Percentiles rank a stretch among this genome's conserved stretches.
Conservation (phyloP, 345 rosid species). For the Citrus inodora region DNA sequence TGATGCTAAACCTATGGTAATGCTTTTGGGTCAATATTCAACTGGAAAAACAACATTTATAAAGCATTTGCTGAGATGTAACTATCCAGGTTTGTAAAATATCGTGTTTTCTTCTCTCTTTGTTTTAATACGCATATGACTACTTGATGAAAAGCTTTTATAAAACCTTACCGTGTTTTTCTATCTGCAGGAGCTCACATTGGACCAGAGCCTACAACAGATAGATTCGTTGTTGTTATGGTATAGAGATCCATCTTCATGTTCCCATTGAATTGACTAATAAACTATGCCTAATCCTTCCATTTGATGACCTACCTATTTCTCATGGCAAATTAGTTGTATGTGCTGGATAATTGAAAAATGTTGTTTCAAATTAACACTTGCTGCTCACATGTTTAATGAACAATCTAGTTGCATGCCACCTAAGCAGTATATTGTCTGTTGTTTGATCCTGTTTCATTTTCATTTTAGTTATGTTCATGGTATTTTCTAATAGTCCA, state of each 20-base stretch:
- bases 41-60: constrained; percentile 96
- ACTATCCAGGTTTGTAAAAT: constrained; percentile 66
- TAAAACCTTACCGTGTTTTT: constrained; percentile 6
- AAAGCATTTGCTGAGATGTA: constrained; percentile 74
- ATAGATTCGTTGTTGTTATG: constrained; percentile 96
- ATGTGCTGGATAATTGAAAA: background rate
- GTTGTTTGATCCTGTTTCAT: background rate
- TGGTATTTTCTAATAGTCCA: background rate
- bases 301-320: background rate
- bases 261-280: background rate
- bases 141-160: background rate
- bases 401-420: background rate
- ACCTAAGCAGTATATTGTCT: background rate
- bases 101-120: background rate
- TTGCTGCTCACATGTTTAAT: background rate
- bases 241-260: constrained; percentile 29
- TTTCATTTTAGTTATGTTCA: background rate
- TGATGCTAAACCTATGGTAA: constrained; percentile 96
- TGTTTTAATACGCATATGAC: background rate
- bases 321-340: background rate
- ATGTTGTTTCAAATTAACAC: background rate
- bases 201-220: constrained; percentile 99
- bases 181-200: constrained; percentile 80
- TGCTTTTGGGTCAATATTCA: constrained; percentile 96
- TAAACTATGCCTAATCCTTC: background rate